phyloP scores from a whole-genome alignment of 2,329 filamentous ascomycete genomes.

The Sarocladium kiliense region DNA sequence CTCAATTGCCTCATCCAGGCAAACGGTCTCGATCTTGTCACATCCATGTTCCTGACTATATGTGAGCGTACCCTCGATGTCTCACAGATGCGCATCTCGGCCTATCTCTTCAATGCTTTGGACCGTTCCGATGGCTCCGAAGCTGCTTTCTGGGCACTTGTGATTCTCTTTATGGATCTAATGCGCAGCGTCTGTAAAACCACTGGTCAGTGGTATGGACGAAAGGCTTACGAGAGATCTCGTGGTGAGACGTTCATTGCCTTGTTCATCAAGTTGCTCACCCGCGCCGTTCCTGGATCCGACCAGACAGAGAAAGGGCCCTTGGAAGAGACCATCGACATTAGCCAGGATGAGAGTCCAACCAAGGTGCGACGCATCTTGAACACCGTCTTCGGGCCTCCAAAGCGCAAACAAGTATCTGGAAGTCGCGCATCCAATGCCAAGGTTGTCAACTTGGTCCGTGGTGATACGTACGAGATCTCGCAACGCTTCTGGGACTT shows the following conservation, averaged over 20 bases:
- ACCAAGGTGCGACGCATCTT: conserved; percentile 17
- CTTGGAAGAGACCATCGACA: conserved; percentile 11
- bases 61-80: conserved; percentile 37
- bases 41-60: conserved; percentile 60
- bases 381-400: conserved; percentile 46
- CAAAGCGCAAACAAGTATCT: conserved; percentile 12
- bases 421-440: conserved; percentile 69
- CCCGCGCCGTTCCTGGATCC: conserved; percentile 31
- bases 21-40: conserved; percentile 73
- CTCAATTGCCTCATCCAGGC: conserved; percentile 64
- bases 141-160: conserved; percentile 29
- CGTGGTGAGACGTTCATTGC: conserved; percentile 59
- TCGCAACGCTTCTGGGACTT: conserved; percentile 88
- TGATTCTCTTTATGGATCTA: conserved; percentile 29
- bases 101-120: conserved; percentile 29
- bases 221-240: conserved; percentile 77
- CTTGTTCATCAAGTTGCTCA: conserved; percentile 32
- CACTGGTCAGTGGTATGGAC: conserved; percentile 66
- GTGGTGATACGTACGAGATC: conserved; percentile 76
- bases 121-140: conserved; percentile 22
- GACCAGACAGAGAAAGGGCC: conserved; percentile 31
- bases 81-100: conserved; percentile 31
- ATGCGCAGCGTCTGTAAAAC: conserved; percentile 30
- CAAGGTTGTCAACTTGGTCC: conserved; percentile 85
- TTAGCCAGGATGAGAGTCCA: not conserved